Evolutionary conservation across 257 asterid species (phyloP).

Genomic region (Gentiana dahurica): DNA sequence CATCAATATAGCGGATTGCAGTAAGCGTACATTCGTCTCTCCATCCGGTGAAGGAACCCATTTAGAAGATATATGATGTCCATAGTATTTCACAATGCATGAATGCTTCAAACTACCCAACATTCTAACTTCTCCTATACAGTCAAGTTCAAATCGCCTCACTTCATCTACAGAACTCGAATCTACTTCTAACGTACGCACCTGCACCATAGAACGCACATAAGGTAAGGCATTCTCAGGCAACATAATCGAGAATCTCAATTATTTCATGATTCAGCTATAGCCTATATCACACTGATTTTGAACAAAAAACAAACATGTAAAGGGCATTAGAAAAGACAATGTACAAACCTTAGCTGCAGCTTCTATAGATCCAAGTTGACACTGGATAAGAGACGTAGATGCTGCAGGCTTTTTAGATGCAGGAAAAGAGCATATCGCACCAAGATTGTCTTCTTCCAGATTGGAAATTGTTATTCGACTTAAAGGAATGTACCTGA

Average conservation of each 20-base stretch:
- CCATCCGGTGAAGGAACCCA: conserved; percentile 55
- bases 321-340: neutral
- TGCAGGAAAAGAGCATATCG: conserved; percentile 54
- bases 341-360: conserved; percentile 57
- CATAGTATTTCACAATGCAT: conserved; percentile 67
- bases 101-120: conserved; percentile 69
- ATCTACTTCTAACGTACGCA: conserved; percentile 52
- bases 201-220: conserved; percentile 36
- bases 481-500: conserved; percentile 79
- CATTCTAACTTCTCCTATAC: conserved; percentile 87
- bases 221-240: neutral
- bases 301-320: neutral
- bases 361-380: conserved; percentile 57
- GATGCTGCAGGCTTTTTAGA: conserved; percentile 45
- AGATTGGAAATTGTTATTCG: conserved; percentile 37
- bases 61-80: conserved; percentile 82
- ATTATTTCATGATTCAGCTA: too few species aligned
- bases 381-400: conserved; percentile 59
- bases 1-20: conserved; percentile 74
- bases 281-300: neutral
- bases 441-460: conserved; percentile 26
- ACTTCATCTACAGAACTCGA: conserved; percentile 54
- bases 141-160: conserved; percentile 59
- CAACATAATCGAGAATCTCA: neutral
- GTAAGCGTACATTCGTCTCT: conserved; percentile 35